Conservation (phyloP, 768 basidiomycete genomes). For the Steccherinum ochraceum region DNA sequence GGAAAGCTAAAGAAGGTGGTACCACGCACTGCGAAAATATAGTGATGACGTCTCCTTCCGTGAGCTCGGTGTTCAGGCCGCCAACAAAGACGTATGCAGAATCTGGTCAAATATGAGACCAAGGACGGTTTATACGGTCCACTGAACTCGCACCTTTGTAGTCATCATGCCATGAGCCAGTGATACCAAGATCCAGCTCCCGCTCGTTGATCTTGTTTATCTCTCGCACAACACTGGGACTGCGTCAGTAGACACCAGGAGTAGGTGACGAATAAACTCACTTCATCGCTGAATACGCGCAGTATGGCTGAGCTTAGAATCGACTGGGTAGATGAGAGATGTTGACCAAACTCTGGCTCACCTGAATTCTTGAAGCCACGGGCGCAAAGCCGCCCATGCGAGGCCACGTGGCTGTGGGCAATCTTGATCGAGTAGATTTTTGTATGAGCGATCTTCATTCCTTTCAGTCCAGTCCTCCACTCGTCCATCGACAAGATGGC, state of each 20-base stretch:
- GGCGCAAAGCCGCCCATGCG: too few species aligned
- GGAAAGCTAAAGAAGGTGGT: not conserved
- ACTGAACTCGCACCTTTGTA: slow-evolving; percentile 59
- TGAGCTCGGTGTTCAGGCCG: slow-evolving; percentile 81
- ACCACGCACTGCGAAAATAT: slow-evolving; percentile 91
- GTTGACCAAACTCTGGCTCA: too few species aligned
- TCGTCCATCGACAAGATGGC: slow-evolving; percentile 38
- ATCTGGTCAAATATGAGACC: slow-evolving; percentile 37
- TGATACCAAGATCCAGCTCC: slow-evolving; percentile 74
- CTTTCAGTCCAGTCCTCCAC: not conserved
- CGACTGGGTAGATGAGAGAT: too few species aligned
- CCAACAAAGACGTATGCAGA: slow-evolving; percentile 95
- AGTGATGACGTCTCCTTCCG: slow-evolving; percentile 95
- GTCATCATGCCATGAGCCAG: slow-evolving; percentile 92
- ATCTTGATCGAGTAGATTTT: slow-evolving; percentile 1
- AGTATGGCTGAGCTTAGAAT: too few species aligned
- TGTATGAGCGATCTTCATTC: not conserved
- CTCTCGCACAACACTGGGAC: slow-evolving; percentile 77
- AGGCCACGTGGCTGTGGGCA: not conserved
- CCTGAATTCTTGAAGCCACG: too few species aligned
- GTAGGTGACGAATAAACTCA: slow-evolving; percentile 31
- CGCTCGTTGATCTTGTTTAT: slow-evolving; percentile 90
- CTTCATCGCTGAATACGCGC: slow-evolving; percentile 81
- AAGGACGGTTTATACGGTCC: not conserved
- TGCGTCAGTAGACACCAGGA: too few species aligned